Percentiles rank a stretch among this genome's conserved stretches.
These are phyloP conservation scores for Trichodelitschia bisporula DNA, from an alignment of 495 filamentous ascomycete genomes.

Conservation along the genomic window DNA sequence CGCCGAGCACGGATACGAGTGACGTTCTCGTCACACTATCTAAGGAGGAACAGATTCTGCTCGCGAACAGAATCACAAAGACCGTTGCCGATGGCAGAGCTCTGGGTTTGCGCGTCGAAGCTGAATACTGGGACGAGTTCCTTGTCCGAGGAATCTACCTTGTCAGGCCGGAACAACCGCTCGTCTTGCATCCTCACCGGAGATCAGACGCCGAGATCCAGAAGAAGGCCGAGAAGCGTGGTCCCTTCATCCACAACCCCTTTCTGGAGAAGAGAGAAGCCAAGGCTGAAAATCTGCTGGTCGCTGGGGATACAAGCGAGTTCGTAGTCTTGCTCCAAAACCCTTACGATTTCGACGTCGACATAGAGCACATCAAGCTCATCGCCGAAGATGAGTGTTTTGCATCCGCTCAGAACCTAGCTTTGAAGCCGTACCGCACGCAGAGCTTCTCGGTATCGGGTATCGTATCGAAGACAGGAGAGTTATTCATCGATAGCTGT, in stretches of 20 bases:
- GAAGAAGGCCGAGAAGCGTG: constrained; percentile 28
- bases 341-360: constrained; percentile 75
- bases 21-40: constrained; percentile 37
- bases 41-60: constrained; percentile 60
- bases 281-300: constrained; percentile 37
- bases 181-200: constrained; percentile 43
- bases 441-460: constrained; percentile 53
- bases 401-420: constrained; percentile 35
- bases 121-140: constrained; percentile 94
- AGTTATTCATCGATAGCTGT: constrained; percentile 53
- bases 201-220: constrained; percentile 32
- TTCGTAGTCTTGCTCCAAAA: constrained; percentile 79
- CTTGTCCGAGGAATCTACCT: constrained; percentile 61
- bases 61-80: constrained; percentile 60
- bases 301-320: constrained; percentile 47
- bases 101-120: constrained; percentile 43
- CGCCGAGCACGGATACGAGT: constrained; percentile 34
- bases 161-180: constrained; percentile 23
- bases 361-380: constrained; percentile 60
- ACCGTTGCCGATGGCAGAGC: constrained; percentile 52
- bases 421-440: constrained; percentile 54
- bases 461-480: constrained; percentile 37
- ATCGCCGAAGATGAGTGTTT: constrained; percentile 47
- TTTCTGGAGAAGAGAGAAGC: constrained; percentile 43
- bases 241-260: constrained; percentile 83